Conservation (phyloP, 305 asterid species). For the Solanum hybrid region DNA sequence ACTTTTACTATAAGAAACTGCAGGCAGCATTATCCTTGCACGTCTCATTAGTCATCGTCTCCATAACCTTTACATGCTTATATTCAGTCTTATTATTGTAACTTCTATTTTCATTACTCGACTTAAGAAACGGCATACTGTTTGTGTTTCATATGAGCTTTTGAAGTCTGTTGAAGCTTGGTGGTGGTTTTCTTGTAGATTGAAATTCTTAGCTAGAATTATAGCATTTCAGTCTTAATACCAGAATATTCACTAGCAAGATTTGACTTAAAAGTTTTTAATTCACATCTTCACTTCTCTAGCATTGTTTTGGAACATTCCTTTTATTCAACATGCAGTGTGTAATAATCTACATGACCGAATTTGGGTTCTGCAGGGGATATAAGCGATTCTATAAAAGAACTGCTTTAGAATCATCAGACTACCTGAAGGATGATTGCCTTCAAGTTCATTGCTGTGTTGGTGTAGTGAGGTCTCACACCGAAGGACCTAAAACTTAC, state of each 20-base stretch:
- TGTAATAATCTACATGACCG: background rate
- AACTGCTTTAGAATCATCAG: slow-evolving; percentile 67
- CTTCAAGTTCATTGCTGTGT: slow-evolving; percentile 83
- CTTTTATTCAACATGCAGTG: background rate
- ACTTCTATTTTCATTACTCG: background rate
- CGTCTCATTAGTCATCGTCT: background rate
- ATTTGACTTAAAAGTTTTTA: background rate
- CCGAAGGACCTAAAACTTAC: slow-evolving; percentile 83
- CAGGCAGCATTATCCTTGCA: background rate
- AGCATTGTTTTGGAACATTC: background rate
- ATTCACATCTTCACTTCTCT: background rate
- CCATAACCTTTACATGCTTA: background rate
- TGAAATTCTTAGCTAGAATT: background rate
- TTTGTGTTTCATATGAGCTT: background rate
- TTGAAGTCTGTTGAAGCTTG: background rate
- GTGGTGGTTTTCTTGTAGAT: background rate
- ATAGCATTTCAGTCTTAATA: background rate
- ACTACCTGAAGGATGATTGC: slow-evolving; percentile 79
- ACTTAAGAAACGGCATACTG: background rate
- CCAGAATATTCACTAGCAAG: background rate
- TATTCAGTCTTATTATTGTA: background rate
- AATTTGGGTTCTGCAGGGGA: slow-evolving; percentile 51
- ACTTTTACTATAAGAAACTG: background rate
- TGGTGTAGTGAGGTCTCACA: slow-evolving; percentile 81
- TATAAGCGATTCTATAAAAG: slow-evolving; percentile 79